Conservation (phyloP, 2,329 filamentous ascomycete genomes). For the Pestalotiopsis fici region DNA sequence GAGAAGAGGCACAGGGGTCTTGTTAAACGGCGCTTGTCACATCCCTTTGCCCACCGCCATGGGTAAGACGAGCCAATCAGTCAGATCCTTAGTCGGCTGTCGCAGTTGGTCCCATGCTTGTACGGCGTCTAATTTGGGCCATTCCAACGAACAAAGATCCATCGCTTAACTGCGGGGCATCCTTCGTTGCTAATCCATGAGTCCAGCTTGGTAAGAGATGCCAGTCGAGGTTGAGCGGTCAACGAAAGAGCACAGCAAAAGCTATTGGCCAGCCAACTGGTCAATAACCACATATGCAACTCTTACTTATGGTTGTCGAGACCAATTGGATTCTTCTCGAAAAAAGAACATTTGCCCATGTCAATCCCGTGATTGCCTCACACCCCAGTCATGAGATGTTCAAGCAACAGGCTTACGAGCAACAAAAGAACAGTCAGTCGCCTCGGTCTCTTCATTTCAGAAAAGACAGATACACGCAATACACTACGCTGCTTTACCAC, state of each 20-base stretch:
- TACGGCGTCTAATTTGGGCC: constrained; percentile 12
- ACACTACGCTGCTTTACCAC: neutral
- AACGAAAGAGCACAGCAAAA: neutral
- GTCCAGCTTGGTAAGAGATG: neutral
- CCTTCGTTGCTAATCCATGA: neutral
- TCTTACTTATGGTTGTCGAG: neutral
- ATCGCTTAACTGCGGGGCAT: neutral
- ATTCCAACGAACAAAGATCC: constrained; percentile 1
- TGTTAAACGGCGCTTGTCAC: constrained; percentile 8
- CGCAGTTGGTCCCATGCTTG: constrained; percentile 13
- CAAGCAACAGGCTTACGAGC: neutral
- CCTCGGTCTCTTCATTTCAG: neutral
- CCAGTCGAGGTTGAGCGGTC: neutral
- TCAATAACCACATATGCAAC: neutral
- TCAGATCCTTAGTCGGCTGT: constrained; percentile 15
- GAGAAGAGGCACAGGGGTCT: constrained; percentile 12
- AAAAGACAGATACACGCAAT: neutral
- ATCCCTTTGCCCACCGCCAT: constrained; percentile 4
- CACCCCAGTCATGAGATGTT: neutral
- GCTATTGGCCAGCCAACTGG: neutral
- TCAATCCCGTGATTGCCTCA: neutral
- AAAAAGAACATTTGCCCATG: neutral
- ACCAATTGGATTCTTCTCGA: neutral
- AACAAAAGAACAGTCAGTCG: neutral
- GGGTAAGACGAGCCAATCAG: constrained; percentile 21